Evolutionary conservation across 2,329 filamentous ascomycete species (phyloP), one percentile per base, ranked within the genome.

Genomic region (Paramyrothecium roridum): DNA sequence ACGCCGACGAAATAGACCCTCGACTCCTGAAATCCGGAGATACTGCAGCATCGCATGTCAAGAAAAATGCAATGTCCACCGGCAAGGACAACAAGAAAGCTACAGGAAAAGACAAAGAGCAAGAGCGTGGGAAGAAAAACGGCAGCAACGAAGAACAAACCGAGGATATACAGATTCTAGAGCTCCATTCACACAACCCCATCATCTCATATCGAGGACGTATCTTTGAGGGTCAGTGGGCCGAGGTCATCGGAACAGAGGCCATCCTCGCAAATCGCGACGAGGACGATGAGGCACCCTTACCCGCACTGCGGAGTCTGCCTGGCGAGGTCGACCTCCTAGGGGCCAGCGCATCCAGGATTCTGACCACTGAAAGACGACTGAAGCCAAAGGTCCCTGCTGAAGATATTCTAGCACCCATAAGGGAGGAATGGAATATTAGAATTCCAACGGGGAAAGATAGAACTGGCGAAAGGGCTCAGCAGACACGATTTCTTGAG

Each of bases 221-320:
- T 58, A 76, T 96, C 21, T 95, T 93, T 67, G 86, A 85, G 59
- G 93, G 91, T 60, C 76, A 84, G 48, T 98, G 93, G 93, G 83
- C 85, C 12, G 85, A 90, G 58, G 88, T 91, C 57, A 83, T 96
- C 47, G 93, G 93, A 37, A 96, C 92, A 0, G 91, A 96, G 62
- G 76, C 93, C 60, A 82, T 96, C 46, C 88, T 97, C 64, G 80
- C 80, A 1, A 73, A 72, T 17, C 81, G 78, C 52, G 63, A 72
- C 43, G 54, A 76, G 84, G 54, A 87, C 84, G 40, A 81, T 22
- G 16, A 23, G 7, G 63, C 68, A 12, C 68, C 68, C 10, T 68
- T 81, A 2, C 80, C 81, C 3, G 70, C 71, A 10, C 68, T 82
- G 43, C 80, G 79, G n/a, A 73, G 77, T 22, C 78, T 83, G 23